These are phyloP conservation scores for Dichotomopilus funicola DNA, from an alignment of 2,329 filamentous ascomycete species.

Conservation along the genomic window DNA sequence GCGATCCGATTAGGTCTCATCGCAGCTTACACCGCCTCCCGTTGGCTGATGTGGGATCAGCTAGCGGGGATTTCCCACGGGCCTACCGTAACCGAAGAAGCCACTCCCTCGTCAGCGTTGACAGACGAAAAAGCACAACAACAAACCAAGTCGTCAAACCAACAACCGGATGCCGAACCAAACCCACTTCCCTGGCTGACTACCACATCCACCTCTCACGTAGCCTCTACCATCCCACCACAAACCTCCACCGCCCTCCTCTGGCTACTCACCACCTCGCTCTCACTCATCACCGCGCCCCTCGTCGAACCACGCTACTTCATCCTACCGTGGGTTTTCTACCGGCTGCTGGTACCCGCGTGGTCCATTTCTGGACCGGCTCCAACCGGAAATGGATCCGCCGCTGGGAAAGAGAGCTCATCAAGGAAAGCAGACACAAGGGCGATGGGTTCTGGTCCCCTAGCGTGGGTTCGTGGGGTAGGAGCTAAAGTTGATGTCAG, in stretches of 20 bases:
- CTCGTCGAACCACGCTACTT: constrained; percentile 95
- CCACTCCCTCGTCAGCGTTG: background rate
- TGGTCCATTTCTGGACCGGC: constrained; percentile 23
- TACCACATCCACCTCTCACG: constrained; percentile 5
- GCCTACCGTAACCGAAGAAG: background rate
- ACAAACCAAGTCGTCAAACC: background rate
- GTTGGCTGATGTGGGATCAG: constrained; percentile 56
- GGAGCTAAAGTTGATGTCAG: constrained; percentile 37
- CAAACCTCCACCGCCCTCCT: constrained; percentile 48
- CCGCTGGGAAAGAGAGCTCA: background rate
- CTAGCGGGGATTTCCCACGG: background rate
- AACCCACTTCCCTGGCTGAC: background rate
- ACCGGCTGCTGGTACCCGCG: constrained; percentile 70
- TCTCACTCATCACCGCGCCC: constrained; percentile 81
- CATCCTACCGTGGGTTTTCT: constrained; percentile 90
- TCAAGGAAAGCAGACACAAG: too few relatives aligned
- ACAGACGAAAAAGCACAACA: background rate
- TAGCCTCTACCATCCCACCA: constrained; percentile 24
- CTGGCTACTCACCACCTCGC: constrained; percentile 60
- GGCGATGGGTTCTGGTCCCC: background rate
- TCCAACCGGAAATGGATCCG: background rate
- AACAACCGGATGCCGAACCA: background rate
- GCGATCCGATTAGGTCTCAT: constrained; percentile 61
- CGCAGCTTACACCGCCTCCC: constrained; percentile 63
- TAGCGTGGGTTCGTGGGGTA: constrained; percentile 12